These are phyloP conservation scores for Haplosporangium sp. DNA, from an alignment of 371 early-diverging fungal species.

Conservation along the genomic window DNA sequence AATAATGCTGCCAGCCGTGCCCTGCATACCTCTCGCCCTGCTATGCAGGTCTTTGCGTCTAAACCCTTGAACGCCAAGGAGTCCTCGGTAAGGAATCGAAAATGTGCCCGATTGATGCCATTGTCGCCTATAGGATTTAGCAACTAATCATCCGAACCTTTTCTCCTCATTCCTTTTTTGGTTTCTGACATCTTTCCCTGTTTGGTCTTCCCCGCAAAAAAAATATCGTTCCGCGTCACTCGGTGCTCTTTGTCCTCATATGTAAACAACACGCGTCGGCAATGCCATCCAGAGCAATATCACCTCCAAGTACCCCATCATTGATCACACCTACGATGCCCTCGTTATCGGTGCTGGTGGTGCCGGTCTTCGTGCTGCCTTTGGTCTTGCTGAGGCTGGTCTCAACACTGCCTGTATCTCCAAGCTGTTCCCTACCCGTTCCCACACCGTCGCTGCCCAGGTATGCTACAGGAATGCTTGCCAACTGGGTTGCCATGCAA, in stretches of 20 bases:
- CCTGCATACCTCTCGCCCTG: constrained; percentile 72
- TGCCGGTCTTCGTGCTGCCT: constrained; percentile 98
- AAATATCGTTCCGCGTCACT: not conserved
- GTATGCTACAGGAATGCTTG: constrained; percentile 41
- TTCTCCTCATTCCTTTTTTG: not conserved
- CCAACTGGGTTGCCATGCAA: too few relatives aligned
- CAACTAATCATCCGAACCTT: constrained; percentile 14
- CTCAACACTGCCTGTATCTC: constrained; percentile 98
- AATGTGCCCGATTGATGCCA: too few relatives aligned
- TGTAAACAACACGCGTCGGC: not conserved
- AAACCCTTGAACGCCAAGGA: constrained; percentile 79
- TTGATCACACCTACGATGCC: constrained; percentile 98
- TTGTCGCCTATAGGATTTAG: not conserved
- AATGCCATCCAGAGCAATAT: constrained; percentile 59
- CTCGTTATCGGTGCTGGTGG: constrained; percentile 99
- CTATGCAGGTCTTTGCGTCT: constrained; percentile 76
- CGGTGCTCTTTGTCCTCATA: constrained; percentile 3
- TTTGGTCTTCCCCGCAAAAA: constrained; percentile 50
- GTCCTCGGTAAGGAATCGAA: constrained; percentile 62
- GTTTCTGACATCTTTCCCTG: constrained; percentile 22
- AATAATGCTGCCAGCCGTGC: constrained; percentile 58
- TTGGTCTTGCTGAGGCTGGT: constrained; percentile 97
- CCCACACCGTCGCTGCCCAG: constrained; percentile 98
- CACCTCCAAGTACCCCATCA: constrained; percentile 88
- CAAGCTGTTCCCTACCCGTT: constrained; percentile 98